Evolutionary conservation across 345 rosid species (phyloP).

Genomic region (Ceriops tagal): DNA sequence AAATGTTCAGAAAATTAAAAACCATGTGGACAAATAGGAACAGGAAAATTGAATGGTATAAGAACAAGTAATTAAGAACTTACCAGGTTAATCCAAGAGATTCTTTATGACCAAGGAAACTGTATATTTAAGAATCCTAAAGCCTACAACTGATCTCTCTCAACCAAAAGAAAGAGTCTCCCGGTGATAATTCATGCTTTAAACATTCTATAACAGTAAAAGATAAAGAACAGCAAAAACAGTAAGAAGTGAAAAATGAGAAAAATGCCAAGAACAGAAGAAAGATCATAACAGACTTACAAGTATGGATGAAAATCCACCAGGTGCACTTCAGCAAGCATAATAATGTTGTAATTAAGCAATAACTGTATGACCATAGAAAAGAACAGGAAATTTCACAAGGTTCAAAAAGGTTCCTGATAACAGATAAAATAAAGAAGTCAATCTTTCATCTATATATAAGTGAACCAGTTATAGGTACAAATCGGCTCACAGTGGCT

Average conservation of each 20-base stretch:
- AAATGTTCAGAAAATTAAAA: conserved; percentile 19
- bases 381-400: background rate
- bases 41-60: no score
- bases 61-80: no score
- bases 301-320: conserved; percentile 65
- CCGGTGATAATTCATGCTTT: background rate
- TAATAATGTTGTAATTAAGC: conserved; percentile 74
- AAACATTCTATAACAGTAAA: background rate
- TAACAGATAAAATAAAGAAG: background rate
- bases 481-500: background rate
- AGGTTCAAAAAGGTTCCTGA: background rate
- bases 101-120: no score
- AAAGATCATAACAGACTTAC: conserved; percentile 39
- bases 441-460: background rate
- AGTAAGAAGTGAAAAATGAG: background rate
- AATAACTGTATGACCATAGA: conserved; percentile 46
- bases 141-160: background rate
- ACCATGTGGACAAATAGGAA: background rate
- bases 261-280: background rate
- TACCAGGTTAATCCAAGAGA: background rate
- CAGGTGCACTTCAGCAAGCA: conserved; percentile 87
- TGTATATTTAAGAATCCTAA: background rate
- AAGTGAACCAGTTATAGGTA: background rate
- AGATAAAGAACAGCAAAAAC: background rate
- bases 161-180: background rate